Evolutionary conservation across 768 basidiomycete genomes (phyloP).

Genomic region (Boletus huronensis): DNA sequence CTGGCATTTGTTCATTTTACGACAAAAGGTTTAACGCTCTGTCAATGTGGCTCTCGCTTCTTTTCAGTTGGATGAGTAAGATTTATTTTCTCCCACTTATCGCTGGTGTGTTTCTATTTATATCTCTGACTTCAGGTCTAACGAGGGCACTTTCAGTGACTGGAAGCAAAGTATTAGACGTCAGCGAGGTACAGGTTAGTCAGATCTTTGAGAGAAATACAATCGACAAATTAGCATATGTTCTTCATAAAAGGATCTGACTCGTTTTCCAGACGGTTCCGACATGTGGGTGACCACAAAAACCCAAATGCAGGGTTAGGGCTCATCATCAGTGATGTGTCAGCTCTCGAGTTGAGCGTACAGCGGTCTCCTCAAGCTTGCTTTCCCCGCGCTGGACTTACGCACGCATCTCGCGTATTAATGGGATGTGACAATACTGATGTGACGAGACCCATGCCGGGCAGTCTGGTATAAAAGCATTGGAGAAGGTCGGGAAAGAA

Average conservation of each 20-base stretch:
- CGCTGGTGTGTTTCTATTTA: background rate
- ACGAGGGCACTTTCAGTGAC: background rate
- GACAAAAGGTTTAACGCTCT: background rate
- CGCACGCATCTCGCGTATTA: too few species aligned
- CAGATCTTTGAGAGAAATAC: background rate
- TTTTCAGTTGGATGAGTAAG: background rate
- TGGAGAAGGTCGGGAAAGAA: background rate
- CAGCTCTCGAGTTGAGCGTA: background rate
- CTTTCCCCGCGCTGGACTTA: too few species aligned
- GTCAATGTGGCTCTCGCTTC: background rate
- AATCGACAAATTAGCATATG: background rate
- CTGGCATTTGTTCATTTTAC: background rate
- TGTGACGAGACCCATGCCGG: too few species aligned
- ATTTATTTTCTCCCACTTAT: background rate
- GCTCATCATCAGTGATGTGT: background rate
- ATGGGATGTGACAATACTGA: too few species aligned
- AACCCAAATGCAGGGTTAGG: too few species aligned
- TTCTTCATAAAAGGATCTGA: background rate
- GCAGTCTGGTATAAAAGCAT: background rate
- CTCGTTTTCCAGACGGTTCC: background rate
- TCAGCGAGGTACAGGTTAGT: background rate
- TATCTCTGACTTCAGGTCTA: background rate
- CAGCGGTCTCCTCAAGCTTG: background rate
- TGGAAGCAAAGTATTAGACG: too few species aligned
- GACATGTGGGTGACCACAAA: too few species aligned